Evolutionary conservation across 139 green algal genomes (phyloP), one percentile per base, ranked within the genome.

Genomic region (Chlamydomonas schloesseri): DNA sequence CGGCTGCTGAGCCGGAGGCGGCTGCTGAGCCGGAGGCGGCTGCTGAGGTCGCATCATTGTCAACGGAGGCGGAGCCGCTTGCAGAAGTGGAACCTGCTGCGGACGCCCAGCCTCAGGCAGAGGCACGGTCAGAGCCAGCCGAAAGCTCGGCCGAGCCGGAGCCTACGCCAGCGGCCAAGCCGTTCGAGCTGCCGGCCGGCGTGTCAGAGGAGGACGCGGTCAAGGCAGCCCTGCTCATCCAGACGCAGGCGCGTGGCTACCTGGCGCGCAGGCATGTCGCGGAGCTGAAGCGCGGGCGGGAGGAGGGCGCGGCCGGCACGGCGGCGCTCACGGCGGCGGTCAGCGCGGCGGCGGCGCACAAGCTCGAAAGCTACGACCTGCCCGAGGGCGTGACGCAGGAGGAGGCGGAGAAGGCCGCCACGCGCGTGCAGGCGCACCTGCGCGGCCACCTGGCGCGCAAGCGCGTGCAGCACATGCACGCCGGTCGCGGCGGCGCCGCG

Each of bases 401-500:
- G 36, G 24, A 42, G 36, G 76, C 76, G 5, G 78, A 74, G 64
- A 20, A 29, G 0, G 67, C 65, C 3, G 67, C 50, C 33, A 57
- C 76, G 0, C 67, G 47, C 26, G 47, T 85, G 47, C 79, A 85
- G 79, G 47, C 79, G 20, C 79, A 85, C 68, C 57, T 76, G 67
- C 79, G 79, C 0, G 79, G 79, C 0, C 67, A 85, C 50, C 47
- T 85, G 23, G 79, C 46, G 0, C 65, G 79, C 37, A 47, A 47
- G 47, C 65, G 47, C 2, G 79, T 85, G 26, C 50, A 23, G 42
- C 78, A 65, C n/a, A 47, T 84, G 78, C 78, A 64, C 4, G 58
- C 26, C 5, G 50, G 36, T 3, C 42, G 28, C 1, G 23, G 23
- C 13, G 24, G 46, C 71, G 37, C 71, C 71, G 17, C 21, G 0